These are phyloP conservation scores for Pleurotus cornucopiae DNA, from an alignment of 768 basidiomycete species.

Conservation along the genomic window DNA sequence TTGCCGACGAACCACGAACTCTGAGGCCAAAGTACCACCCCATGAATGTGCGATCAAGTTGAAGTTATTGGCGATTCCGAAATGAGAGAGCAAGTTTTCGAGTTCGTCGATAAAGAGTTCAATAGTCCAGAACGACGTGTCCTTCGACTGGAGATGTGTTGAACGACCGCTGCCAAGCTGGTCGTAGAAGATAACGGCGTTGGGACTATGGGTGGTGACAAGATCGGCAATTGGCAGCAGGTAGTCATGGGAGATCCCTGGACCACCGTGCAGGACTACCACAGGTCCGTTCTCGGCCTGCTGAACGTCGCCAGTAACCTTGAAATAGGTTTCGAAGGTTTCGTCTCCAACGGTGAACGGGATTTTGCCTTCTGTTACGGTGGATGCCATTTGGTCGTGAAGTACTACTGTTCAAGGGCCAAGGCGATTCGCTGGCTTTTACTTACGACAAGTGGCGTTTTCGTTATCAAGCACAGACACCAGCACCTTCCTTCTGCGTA, in stretches of 20 bases:
- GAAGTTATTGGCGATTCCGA: constrained; percentile 36
- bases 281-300: constrained; percentile 27
- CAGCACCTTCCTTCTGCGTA: background rate
- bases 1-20: constrained; percentile 10
- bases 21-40: constrained; percentile 22
- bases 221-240: constrained; percentile 37
- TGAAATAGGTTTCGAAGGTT: constrained; percentile 39
- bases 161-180: constrained; percentile 53
- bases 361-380: constrained; percentile 15
- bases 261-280: constrained; percentile 47
- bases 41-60: constrained; percentile 47
- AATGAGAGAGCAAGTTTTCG: constrained; percentile 34
- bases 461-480: background rate
- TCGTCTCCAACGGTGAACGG: constrained; percentile 14
- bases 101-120: constrained; percentile 47
- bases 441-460: too few relatives aligned
- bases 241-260: constrained; percentile 42
- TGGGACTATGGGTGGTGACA: constrained; percentile 28
- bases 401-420: background rate
- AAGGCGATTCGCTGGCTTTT: too few relatives aligned
- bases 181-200: constrained; percentile 45
- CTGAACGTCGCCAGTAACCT: constrained; percentile 32
- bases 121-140: constrained; percentile 42
- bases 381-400: background rate
- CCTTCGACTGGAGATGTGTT: constrained; percentile 42